phyloP scores from a whole-genome alignment of 2,329 filamentous ascomycete genomes.

The Leptosphaerulina australis region DNA sequence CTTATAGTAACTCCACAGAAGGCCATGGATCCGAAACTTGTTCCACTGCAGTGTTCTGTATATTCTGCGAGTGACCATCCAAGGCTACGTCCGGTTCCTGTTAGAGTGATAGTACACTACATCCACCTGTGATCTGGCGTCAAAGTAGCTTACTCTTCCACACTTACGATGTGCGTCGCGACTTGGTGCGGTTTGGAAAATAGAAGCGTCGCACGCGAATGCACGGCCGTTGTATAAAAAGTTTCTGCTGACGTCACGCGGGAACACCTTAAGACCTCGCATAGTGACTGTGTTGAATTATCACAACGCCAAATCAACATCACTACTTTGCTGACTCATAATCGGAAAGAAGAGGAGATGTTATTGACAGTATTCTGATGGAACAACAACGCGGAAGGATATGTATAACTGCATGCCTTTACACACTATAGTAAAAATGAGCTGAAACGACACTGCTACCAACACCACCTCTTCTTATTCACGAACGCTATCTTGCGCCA shows the following conservation, averaged over 20 bases:
- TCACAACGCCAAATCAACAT: not conserved
- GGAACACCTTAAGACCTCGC: conserved; percentile 6
- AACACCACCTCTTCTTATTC: not conserved
- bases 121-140: too few species aligned
- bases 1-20: too few species aligned
- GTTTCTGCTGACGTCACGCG: conserved; percentile 21
- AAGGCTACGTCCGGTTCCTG: too few species aligned
- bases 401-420: not conserved
- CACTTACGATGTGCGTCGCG: too few species aligned
- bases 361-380: not conserved
- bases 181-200: not conserved
- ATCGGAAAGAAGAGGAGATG: not conserved
- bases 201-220: conserved; percentile 5
- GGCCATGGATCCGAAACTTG: too few species aligned
- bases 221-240: conserved; percentile 17
- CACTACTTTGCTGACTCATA: not conserved
- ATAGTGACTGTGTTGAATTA: not conserved
- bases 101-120: too few species aligned
- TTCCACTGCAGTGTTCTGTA: too few species aligned
- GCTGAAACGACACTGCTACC: not conserved
- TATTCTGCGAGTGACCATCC: too few species aligned
- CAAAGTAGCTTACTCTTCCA: too few species aligned
- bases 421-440: not conserved
- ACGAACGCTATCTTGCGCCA: not conserved
- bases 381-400: not conserved